phyloP scores from a whole-genome alignment of 2,329 filamentous ascomycete species.

The Talaromyces pinophilus region DNA sequence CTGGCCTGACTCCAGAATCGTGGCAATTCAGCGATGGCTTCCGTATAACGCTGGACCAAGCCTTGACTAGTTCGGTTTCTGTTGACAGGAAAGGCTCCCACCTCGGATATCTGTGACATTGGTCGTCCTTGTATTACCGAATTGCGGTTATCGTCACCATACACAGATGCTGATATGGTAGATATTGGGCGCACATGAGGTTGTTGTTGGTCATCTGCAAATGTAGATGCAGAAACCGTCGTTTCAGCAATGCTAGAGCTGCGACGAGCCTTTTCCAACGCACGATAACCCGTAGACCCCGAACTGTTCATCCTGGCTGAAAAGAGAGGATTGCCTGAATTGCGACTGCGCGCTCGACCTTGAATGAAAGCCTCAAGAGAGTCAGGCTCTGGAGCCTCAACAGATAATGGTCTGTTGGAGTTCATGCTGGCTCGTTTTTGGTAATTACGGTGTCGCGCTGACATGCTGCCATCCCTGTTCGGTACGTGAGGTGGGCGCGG shows the following conservation, averaged over 20 bases:
- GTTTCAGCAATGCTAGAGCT: constrained; percentile 40
- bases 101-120: constrained; percentile 31
- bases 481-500: constrained; percentile 36
- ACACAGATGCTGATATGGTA: constrained; percentile 38
- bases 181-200: constrained; percentile 38
- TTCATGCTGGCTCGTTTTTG: constrained; percentile 35
- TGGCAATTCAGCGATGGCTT: constrained; percentile 39
- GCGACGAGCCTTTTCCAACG: constrained; percentile 39
- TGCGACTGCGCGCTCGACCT: constrained; percentile 40
- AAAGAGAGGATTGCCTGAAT: constrained; percentile 43
- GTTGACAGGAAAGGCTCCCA: constrained; percentile 26
- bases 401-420: constrained; percentile 34
- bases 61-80: constrained; percentile 36
- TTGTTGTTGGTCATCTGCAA: constrained; percentile 36
- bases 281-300: constrained; percentile 36
- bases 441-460: constrained; percentile 27
- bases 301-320: constrained; percentile 39
- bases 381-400: constrained; percentile 38
- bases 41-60: constrained; percentile 41
- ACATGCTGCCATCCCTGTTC: constrained; percentile 32
- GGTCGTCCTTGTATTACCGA: constrained; percentile 34
- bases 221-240: constrained; percentile 33
- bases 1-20: constrained; percentile 41
- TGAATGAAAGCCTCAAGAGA: constrained; percentile 44
- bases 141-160: constrained; percentile 38